Evolutionary conservation across 2,329 filamentous ascomycete genomes (phyloP), one percentile per base, ranked within the genome.

Genomic region (Colletotrichum karsti): DNA sequence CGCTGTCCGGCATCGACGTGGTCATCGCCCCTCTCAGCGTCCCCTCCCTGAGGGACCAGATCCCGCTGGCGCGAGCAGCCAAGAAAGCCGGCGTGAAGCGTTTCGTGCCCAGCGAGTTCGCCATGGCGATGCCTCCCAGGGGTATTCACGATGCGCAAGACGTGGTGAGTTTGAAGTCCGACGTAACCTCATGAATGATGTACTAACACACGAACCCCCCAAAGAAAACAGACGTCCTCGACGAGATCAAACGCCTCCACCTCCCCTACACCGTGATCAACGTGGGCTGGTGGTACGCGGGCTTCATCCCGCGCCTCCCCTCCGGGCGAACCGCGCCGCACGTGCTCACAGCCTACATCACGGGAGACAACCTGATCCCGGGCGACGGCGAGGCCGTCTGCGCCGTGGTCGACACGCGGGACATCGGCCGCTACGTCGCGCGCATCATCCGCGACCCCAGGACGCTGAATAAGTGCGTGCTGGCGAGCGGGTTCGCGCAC

Each of bases 211-310:
- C n/a, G n/a, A n/a, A n/a, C 35, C 2, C 1, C 6, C 7, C 13
- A 26, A 3, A 61, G 46, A 89, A 89, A 77, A 84, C 88, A 68
- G 75, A 78, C 2, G 78, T 88, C 15, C 80, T 84, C 71, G 80
- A 85, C 66, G 80, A 84, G 61, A 79, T 88, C 70, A 82, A 83
- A 71, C 76, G 79, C 62, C 72, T 84, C 2, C 74, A 78, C 33
- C 79, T 89, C 1, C 84, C 85, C 0, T 89, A 84, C 75, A 89
- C 87, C 10, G 77, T 87, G 72, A 82, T 89, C 55, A 87, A 89
- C 69, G 82, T 88, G 7, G 87, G 87, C n/a, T 87, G 79, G 78
- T 89, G 87, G 87, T 85, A 86, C 73, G 85, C 88, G 72, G 69
- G 84, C 28, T 76, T 78, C 18, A 30, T 73, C 1, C 76, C 75